Evolutionary conservation across 2,329 filamentous ascomycete species (phyloP).

Genomic region (Triangularia setosa): DNA sequence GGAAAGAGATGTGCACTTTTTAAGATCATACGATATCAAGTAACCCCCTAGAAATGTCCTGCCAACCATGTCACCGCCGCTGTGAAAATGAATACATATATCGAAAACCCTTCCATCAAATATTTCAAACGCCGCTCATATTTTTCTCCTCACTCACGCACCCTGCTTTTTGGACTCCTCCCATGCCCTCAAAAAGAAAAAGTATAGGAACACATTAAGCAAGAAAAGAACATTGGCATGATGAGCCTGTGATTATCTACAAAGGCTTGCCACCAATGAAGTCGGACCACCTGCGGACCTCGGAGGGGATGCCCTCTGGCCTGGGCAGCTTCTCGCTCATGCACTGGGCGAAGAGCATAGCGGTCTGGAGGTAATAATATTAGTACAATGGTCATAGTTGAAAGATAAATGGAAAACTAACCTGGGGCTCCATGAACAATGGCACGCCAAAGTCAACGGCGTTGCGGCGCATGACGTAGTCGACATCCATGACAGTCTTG

Average conservation of each 20-base stretch:
- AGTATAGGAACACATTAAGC: background rate
- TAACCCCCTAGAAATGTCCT: background rate
- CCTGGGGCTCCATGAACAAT: slow-evolving; percentile 97
- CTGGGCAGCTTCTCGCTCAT: slow-evolving; percentile 95
- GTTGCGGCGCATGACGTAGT: slow-evolving; percentile 98
- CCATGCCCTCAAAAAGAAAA: background rate
- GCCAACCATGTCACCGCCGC: background rate
- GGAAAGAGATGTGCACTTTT: background rate
- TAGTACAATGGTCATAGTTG: slow-evolving; percentile 25
- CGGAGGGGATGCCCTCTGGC: slow-evolving; percentile 78
- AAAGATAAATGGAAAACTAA: slow-evolving; percentile 42
- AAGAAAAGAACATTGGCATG: background rate
- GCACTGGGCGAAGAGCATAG: slow-evolving; percentile 91
- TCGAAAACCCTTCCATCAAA: background rate
- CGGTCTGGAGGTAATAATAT: slow-evolving; percentile 61
- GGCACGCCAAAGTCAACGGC: slow-evolving; percentile 98
- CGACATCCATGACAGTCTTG: slow-evolving; percentile 81
- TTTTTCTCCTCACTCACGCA: background rate
- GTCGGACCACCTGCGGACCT: slow-evolving; percentile 92
- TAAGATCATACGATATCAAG: background rate
- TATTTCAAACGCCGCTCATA: background rate
- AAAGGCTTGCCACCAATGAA: slow-evolving; percentile 85
- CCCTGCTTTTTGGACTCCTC: background rate
- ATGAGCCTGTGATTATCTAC: slow-evolving; percentile 42
- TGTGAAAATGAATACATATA: background rate